These are phyloP conservation scores for Oryza longistaminata DNA, from an alignment of 176 grass and related monocot species.

Conservation along the genomic window DNA sequence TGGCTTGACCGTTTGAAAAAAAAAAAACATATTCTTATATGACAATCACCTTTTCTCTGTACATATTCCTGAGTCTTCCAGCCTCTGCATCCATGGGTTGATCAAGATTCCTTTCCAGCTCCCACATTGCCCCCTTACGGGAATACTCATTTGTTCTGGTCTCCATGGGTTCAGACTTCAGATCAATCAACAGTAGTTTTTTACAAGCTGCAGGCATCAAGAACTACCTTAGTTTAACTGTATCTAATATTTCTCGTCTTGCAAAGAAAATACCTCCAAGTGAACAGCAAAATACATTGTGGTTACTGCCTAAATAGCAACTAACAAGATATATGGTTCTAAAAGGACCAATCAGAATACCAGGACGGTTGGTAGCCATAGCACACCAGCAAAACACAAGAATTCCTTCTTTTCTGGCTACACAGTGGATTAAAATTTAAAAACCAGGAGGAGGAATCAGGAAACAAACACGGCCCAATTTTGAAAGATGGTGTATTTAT, in stretches of 20 bases:
- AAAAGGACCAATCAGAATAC: not conserved
- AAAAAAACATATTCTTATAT: not conserved
- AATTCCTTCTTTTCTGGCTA: not conserved
- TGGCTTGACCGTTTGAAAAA: too few species aligned
- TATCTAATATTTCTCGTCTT: not conserved
- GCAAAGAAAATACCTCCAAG: not conserved
- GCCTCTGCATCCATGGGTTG: conserved; percentile 88
- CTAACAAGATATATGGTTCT: not conserved
- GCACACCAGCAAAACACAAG: not conserved
- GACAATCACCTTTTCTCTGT: conserved; percentile 76
- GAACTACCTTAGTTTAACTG: conserved; percentile 22
- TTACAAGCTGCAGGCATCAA: conserved; percentile 29
- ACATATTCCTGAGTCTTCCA: conserved; percentile 66
- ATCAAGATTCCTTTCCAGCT: conserved; percentile 75
- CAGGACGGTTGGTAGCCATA: not conserved
- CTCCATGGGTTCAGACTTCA: conserved; percentile 53
- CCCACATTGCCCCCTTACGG: conserved; percentile 77
- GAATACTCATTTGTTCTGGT: conserved; percentile 38
- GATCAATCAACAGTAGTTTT: not conserved
- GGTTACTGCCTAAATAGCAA: not conserved
- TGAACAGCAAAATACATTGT: not conserved
- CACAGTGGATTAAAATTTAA: not conserved
- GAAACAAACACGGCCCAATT: not conserved
- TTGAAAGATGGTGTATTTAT: not conserved
- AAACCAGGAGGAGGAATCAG: not conserved